A percentile compares a stretch with the other conserved stretches of the same genome.
Evolutionary conservation across 1,284 basidiomycete genomes (phyloP).

Genomic region (Trametes pubescens): DNA sequence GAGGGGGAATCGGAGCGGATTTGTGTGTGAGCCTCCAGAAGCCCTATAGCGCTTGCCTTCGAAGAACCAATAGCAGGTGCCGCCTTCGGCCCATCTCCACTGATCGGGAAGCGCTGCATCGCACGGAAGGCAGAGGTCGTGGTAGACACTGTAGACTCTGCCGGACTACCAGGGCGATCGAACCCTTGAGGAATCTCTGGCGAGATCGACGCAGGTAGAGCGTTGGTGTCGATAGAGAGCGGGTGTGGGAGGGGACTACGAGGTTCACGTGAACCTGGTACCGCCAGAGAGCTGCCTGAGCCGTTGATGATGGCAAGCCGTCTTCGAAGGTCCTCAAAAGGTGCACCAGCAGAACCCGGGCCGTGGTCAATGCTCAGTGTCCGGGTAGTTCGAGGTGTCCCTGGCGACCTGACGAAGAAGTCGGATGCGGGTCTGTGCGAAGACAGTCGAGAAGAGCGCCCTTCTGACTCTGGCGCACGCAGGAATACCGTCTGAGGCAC

Average conservation of each 20-base stretch:
- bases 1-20: constrained; percentile 71
- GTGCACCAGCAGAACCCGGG: constrained; percentile 49
- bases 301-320: constrained; percentile 75
- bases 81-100: constrained; percentile 81
- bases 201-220: constrained; percentile 42
- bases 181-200: constrained; percentile 47
- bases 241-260: constrained; percentile 48
- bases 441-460: constrained; percentile 47
- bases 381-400: constrained; percentile 56
- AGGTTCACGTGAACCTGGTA: constrained; percentile 54
- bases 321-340: constrained; percentile 78
- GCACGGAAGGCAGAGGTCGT: constrained; percentile 68
- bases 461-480: constrained; percentile 60
- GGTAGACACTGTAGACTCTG: constrained; percentile 75
- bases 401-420: constrained; percentile 49
- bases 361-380: constrained; percentile 55
- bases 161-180: constrained; percentile 73
- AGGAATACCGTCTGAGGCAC: constrained; percentile 96
- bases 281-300: constrained; percentile 66
- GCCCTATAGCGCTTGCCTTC: constrained; percentile 76
- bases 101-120: constrained; percentile 68
- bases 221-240: constrained; percentile 36
- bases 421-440: constrained; percentile 50
- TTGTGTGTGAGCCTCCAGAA: constrained; percentile 75
- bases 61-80: constrained; percentile 86